Evolutionary conservation across 495 filamentous ascomycete genomes (phyloP).

Genomic region (Lasiosphaeria ovina): DNA sequence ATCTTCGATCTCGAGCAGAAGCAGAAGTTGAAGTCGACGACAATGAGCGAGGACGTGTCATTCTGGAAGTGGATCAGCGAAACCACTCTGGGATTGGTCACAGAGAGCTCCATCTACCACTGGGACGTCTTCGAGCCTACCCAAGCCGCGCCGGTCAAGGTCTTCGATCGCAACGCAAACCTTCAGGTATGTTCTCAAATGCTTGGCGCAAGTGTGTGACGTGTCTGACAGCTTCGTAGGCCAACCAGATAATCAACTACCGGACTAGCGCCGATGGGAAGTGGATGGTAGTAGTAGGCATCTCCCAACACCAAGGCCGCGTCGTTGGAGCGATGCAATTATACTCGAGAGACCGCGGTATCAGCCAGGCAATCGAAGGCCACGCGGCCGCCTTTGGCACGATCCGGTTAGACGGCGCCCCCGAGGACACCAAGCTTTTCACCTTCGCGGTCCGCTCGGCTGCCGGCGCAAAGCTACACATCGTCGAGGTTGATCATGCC

Average conservation of each 20-base stretch:
- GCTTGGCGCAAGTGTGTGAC: neutral
- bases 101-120: constrained; percentile 86
- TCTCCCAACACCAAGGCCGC: constrained; percentile 86
- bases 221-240: constrained; percentile 45
- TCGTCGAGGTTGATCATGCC: constrained; percentile 95
- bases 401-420: constrained; percentile 80
- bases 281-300: constrained; percentile 98
- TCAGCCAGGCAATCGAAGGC: constrained; percentile 97
- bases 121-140: constrained; percentile 90
- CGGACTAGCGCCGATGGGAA: constrained; percentile 92
- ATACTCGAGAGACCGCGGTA: constrained; percentile 90
- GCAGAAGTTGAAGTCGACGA: constrained; percentile 88
- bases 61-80: constrained; percentile 99
- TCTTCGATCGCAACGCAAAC: constrained; percentile 90
- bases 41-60: constrained; percentile 93
- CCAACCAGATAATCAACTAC: constrained; percentile 99
- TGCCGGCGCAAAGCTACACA: constrained; percentile 90
- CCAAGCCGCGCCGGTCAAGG: constrained; percentile 76
- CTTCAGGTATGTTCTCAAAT: constrained; percentile 62
- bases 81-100: constrained; percentile 80
- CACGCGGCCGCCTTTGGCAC: constrained; percentile 95
- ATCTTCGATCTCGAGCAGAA: constrained; percentile 93
- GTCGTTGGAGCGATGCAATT: constrained; percentile 96
- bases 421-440: constrained; percentile 90
- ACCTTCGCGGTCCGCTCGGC: constrained; percentile 89